These are phyloP conservation scores for Helotiales sp. DNA, from an alignment of 2,329 filamentous ascomycete genomes.

Conservation along the genomic window DNA sequence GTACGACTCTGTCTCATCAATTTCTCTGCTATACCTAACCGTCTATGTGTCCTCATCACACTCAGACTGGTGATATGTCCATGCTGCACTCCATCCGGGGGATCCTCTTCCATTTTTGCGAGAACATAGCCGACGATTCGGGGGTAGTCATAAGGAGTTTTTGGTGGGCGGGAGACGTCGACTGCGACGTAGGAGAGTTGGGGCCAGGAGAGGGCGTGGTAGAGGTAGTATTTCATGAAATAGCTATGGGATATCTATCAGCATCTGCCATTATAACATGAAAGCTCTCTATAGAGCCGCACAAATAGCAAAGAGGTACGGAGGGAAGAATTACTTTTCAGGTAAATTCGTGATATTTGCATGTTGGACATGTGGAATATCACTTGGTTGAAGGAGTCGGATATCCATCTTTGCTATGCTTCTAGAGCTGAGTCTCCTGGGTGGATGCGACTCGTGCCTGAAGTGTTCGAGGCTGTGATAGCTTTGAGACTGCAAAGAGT, in stretches of 20 bases:
- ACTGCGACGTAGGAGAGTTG: slow-evolving; percentile 96
- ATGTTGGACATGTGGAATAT: slow-evolving; percentile 92
- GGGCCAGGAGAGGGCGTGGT: slow-evolving; percentile 97
- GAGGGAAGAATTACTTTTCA: slow-evolving; percentile 61
- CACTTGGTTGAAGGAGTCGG: slow-evolving; percentile 76
- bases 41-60: slow-evolving; percentile 93
- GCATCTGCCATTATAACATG: neutral
- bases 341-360: slow-evolving; percentile 98
- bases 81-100: slow-evolving; percentile 83
- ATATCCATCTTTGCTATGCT: slow-evolving; percentile 76
- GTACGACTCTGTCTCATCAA: slow-evolving; percentile 93
- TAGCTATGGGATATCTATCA: slow-evolving; percentile 50
- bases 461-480: neutral
- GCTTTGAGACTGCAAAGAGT: neutral
- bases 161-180: slow-evolving; percentile 78
- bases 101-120: slow-evolving; percentile 99
- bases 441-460: neutral
- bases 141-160: slow-evolving; percentile 82
- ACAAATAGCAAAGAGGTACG: neutral
- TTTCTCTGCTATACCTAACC: slow-evolving; percentile 92
- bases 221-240: slow-evolving; percentile 99
- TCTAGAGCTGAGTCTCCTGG: neutral
- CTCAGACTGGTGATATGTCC: slow-evolving; percentile 94
- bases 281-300: no score
- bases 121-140: slow-evolving; percentile 99